Evolutionary conservation across 176 grass and related monocot genomes (phyloP), one percentile per base, ranked within the genome.

Genomic region (Rhynchospora breviuscula): DNA sequence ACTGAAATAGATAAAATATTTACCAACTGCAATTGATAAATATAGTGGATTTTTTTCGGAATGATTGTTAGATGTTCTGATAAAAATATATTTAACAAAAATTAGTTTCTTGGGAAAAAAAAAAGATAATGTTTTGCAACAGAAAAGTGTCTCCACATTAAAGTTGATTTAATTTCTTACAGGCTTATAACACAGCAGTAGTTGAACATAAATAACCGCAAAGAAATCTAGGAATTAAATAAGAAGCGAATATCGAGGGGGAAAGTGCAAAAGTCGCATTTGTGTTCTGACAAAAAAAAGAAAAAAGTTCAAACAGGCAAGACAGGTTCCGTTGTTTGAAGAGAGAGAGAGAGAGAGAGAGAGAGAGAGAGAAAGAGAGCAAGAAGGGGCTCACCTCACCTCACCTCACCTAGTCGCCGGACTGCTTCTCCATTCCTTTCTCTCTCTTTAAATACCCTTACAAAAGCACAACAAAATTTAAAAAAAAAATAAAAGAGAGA

Each of bases 301-400:
- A 57, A 47, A 81, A 67, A 82, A 82, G 80, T 82, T 82, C 62
- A 82, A 82, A 82, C 62, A 68, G 80, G 13, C n/a, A 67, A 66
- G 45, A 67, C 10, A 49, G 80, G 80, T 82, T 67, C 80, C 60
- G 80, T 82, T 66, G 80, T 52, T 67, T 67, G 10, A 45, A 82
- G 45, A 82, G 63, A 51, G 59, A 62, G 22, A 81, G 33, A 23
- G 29, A 63, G 51, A 60, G 44, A 78, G 51, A 78, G 21, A 52
- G 23, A 59, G 33, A 23, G 29, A 63, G 51, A 60, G 44, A 78
- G 51, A 78, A 9, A 52, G 23, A 59, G 23, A 40, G 53, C 61
- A n/a, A 59, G 49, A 58, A 23, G 75, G 47, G 25, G 52, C 78
- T 80, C 78, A 44, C 35, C 78, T 79, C 53, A 35, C 33, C 33